Conservation (phyloP, 2,329 filamentous ascomycete species). For the Dactylellina leptospora region DNA sequence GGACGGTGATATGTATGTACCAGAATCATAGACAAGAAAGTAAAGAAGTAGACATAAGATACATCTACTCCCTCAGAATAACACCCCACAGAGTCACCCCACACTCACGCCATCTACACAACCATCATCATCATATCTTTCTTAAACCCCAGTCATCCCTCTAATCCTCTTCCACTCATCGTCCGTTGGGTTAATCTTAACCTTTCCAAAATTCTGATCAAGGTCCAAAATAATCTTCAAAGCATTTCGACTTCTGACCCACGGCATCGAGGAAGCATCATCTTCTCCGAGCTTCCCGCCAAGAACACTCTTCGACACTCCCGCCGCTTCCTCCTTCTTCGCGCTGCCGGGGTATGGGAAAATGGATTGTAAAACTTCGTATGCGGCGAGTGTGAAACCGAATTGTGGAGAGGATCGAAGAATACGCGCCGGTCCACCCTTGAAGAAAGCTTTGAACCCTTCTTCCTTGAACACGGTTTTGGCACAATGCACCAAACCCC, state of each 20-base stretch:
- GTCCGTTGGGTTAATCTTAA: slow-evolving; percentile 64
- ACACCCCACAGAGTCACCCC: slow-evolving; percentile 27
- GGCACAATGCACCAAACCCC: slow-evolving; percentile 84
- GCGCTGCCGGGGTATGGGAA: slow-evolving; percentile 77
- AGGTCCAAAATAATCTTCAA: slow-evolving; percentile 95
- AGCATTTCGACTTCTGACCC: slow-evolving; percentile 82
- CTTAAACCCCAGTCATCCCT: slow-evolving; percentile 25
- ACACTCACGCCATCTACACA: slow-evolving; percentile 31
- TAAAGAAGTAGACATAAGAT: neutral
- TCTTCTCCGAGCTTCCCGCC: slow-evolving; percentile 61
- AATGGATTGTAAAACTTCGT: slow-evolving; percentile 84
- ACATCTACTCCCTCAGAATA: neutral
- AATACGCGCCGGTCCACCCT: slow-evolving; percentile 94
- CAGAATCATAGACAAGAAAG: neutral
- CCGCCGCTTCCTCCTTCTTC: slow-evolving; percentile 19
- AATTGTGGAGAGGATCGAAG: slow-evolving; percentile 95
- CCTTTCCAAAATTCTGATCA: slow-evolving; percentile 87
- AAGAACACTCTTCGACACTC: slow-evolving; percentile 63
- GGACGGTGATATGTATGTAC: slow-evolving; percentile 3
- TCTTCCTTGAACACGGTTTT: slow-evolving; percentile 86
- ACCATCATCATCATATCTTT: neutral
- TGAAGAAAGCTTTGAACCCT: slow-evolving; percentile 97
- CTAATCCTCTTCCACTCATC: slow-evolving; percentile 60
- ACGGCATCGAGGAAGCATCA: slow-evolving; percentile 65
- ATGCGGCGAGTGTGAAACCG: slow-evolving; percentile 94